phyloP scores from a whole-genome alignment of 345 rosid genomes.

The Lagerstroemia speciosa region DNA sequence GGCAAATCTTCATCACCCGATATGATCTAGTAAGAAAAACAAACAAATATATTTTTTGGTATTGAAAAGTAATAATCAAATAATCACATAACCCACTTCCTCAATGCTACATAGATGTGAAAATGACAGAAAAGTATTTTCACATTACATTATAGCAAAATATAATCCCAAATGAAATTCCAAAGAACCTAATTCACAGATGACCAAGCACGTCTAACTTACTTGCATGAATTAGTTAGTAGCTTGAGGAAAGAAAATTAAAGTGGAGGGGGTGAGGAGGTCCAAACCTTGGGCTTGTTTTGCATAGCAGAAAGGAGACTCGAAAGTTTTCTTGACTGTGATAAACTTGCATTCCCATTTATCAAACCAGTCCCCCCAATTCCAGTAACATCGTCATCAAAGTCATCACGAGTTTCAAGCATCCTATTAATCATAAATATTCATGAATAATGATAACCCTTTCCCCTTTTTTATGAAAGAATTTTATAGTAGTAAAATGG shows the following conservation, averaged over 20 bases:
- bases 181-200: background rate
- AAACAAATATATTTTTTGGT: background rate
- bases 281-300: constrained; percentile 52
- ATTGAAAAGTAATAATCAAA: no score
- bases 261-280: background rate
- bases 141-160: background rate
- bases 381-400: constrained; percentile 56
- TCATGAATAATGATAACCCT: constrained; percentile 4
- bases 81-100: no score
- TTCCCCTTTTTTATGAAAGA: background rate
- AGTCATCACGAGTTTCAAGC: constrained; percentile 77
- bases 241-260: background rate
- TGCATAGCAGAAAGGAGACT: constrained; percentile 40
- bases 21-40: constrained; percentile 33
- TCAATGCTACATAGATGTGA: no score
- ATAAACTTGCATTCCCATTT: constrained; percentile 17
- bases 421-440: constrained; percentile 31
- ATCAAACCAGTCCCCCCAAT: constrained; percentile 21
- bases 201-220: background rate
- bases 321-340: constrained; percentile 34
- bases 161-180: background rate
- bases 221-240: background rate
- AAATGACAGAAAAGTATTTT: background rate
- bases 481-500: background rate
- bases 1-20: constrained; percentile 91